Base-by-base conservation (phyloP, 306 rosid species). In the Hippophae tibetana region DNA sequence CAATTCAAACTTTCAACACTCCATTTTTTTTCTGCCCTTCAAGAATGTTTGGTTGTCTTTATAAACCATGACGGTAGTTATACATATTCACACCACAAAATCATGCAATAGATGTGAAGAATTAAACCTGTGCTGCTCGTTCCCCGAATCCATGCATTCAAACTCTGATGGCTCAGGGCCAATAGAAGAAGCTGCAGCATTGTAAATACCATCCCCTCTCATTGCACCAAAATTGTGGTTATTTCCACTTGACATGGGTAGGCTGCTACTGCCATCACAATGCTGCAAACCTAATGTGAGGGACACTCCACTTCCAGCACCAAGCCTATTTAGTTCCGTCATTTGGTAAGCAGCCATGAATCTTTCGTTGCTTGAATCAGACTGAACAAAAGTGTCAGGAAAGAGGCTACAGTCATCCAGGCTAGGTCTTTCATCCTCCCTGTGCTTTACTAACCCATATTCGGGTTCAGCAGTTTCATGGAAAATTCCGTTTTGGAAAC, bases 211-310 rank as follows among this genome's bases (percentile, higher is more conserved):
- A 27, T 78, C 82, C 53, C 71, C 92, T 72, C 86, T 73, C 88
- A 81, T 69, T 51, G 81, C 53, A 56, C 78, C 78, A 64, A 84
- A 77, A 54, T 74, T 58, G 48, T 70, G 85, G 42, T 75, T 85
- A 7, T 60, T 53, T 49, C 72, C 80, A 27, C 68, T 57, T 12
- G 81, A 61, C 69, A 86, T 78, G 51, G 82, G 80, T 18, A 74
- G 56, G 58, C 75, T 70, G 58, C 75, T 70, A 57, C 81, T 78
- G 25, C 72, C 82, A 55, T 87, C 95, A 65, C 89, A 75, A 70
- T 87, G 95, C 70, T 84, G 95, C 72, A 87, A 74, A 6, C 95
- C 92, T 64, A 84, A 62, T 7, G 95, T 87, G 27, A 87, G 89
- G 11, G 89, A 84, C 44, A 87, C 89, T 42, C 82, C 85, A 6